These are phyloP conservation scores for Globisporangium orthogonon DNA, from an alignment of 352 stramenopile species.

Conservation along the genomic window DNA sequence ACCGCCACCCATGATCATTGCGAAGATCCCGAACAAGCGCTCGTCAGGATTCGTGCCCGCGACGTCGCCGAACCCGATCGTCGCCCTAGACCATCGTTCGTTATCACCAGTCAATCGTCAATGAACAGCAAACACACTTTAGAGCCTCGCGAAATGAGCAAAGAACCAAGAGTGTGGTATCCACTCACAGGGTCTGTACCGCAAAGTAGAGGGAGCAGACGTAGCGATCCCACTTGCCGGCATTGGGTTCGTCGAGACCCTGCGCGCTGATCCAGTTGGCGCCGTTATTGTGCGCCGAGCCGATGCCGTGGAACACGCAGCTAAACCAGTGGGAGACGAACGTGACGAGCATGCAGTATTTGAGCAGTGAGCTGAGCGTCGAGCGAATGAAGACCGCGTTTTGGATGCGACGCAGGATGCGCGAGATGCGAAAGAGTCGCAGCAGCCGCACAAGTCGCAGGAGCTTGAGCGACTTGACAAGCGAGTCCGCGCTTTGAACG, in stretches of 20 bases:
- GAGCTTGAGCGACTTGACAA: constrained; percentile 50
- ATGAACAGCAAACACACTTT: not conserved
- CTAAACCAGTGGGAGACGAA: constrained; percentile 82
- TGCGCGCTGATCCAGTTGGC: not conserved
- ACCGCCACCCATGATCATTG: constrained; percentile 69
- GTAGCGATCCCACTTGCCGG: constrained; percentile 22
- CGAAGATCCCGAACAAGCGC: constrained; percentile 64
- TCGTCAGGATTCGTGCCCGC: constrained; percentile 47
- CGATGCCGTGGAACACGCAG: constrained; percentile 17
- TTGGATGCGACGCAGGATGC: constrained; percentile 40
- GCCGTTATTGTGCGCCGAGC: constrained; percentile 13
- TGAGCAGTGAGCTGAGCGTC: constrained; percentile 71
- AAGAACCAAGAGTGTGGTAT: not conserved
- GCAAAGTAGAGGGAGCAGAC: constrained; percentile 24
- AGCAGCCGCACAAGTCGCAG: constrained; percentile 14
- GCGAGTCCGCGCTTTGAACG: not conserved
- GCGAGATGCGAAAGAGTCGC: constrained; percentile 60
- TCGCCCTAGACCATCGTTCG: constrained; percentile 30
- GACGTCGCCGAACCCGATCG: constrained; percentile 68
- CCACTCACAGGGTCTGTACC: constrained; percentile 21
- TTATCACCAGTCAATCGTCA: not conserved
- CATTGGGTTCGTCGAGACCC: constrained; percentile 1
- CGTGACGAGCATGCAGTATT: constrained; percentile 73
- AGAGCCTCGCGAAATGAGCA: not conserved
- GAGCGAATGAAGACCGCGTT: constrained; percentile 64